These are phyloP conservation scores for Tinospora cordifolia DNA, from an alignment of 164 flowering plant genomes.

Conservation along the genomic window DNA sequence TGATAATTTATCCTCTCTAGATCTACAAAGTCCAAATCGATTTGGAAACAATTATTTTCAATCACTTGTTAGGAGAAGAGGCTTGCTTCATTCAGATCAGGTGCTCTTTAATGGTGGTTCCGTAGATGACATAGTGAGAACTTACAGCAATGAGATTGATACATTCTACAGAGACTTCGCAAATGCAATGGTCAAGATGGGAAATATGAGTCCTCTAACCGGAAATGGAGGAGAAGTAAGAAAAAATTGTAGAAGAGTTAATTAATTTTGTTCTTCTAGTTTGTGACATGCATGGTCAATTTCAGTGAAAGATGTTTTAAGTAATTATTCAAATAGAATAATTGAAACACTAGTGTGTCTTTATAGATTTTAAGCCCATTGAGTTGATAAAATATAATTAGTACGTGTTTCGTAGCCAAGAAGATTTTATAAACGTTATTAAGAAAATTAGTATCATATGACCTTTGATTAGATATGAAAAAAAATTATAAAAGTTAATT, in stretches of 20 bases:
- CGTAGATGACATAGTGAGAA: conserved; percentile 21
- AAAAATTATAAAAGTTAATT: no score
- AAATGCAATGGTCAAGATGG: conserved; percentile 29
- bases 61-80: conserved; percentile 23
- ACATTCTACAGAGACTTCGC: conserved; percentile 23
- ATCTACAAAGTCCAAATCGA: conserved; percentile 27
- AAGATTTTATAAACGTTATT: no score
- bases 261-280: conserved; percentile 4
- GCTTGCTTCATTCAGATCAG: conserved; percentile 28
- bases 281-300: no score
- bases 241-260: conserved; percentile 22
- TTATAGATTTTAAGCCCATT: no score
- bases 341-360: no score
- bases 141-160: conserved; percentile 18
- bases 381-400: no score
- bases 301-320: no score
- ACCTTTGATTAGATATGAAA: no score
- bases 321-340: no score
- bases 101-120: conserved; percentile 30
- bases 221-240: conserved; percentile 25
- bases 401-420: no score
- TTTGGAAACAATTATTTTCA: conserved; percentile 30
- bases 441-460: no score
- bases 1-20: conserved; percentile 19
- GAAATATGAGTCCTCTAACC: conserved; percentile 20